Base-by-base conservation (phyloP, 202 grass and related monocot genomes). In the Panicum hallii region DNA sequence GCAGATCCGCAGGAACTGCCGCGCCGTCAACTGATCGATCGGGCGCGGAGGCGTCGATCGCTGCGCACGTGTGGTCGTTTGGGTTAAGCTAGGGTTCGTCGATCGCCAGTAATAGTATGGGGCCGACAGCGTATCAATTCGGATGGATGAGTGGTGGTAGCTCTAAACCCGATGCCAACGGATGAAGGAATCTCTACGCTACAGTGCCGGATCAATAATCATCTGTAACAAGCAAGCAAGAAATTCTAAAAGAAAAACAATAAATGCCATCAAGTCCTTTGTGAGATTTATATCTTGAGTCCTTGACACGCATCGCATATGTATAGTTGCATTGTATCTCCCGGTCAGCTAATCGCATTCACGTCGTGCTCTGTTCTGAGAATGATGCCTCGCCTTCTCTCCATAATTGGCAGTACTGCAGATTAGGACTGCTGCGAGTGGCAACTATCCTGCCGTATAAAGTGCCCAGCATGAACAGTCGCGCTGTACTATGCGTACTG, bases 1-100 rank as follows among this genome's bases (percentile, higher is more conserved):
- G 2, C 81, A 99, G 86, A 84, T 99, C 40, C 83, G 97, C 26
- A 89, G 63, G 20, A 99, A 90, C 72, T 96, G 91, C 90, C 89
- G 91, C 50, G 86, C 82, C 38, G 79, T 83, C 54, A 99, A 95
- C 78, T 90, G 23, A 91, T 5, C 17, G 23, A 91, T 5, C 17
- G 13, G 8, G 13, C 6, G 36, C 36, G 36, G 36, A 38, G 36
- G 36, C 36, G 36, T 38, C 36, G 36, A 3, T 38, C 36, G 4
- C 36, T 38, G 4, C 34, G 5, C 5, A 34, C 63, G 34, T 65
- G 63, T 16, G 36, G 36, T 38, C 63, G 70, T 90, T 47, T 14
- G 63, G 75, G 40, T 28, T 65, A 90, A 74, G 84, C 42, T 73
- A 67, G 65, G 47, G 57, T 75, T 61, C 7, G 7, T 50, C 17